Base-by-base conservation (phyloP, 1,284 basidiomycete species). In the Malassezia dermatis region DNA sequence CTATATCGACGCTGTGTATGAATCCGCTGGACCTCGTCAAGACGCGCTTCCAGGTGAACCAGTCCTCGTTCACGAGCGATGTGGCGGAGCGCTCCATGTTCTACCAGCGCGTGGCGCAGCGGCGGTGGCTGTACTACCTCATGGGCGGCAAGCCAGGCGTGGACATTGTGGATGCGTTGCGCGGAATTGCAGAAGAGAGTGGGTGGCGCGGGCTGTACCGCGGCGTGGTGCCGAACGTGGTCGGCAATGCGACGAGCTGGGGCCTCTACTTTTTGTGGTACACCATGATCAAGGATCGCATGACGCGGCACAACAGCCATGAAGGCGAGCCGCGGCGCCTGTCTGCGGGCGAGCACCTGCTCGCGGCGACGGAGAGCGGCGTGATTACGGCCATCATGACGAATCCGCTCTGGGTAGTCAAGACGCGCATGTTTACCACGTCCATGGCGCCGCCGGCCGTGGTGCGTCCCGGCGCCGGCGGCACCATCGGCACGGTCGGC, bases 231-330 rank as follows among this genome's bases (percentile, higher is more conserved):
- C 84, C 91, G 2, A 99, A 98, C 71, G 81, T 96, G 41, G 87
- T 88, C 0, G 93, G 94, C 17, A 96, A 96, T 66, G 89, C 91
- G n/a, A 84, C 86, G 6, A 91, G 88, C 66, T 98, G 93, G 93
- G 93, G 94, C 0, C 77, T 95, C 28, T 98, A 99, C 77, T 98
- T 98, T 77, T 81, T 95, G 59, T 94, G 94, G 93, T 96, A 98
- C 37, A 91, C 94, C 64, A 86, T 88, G 82, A 82, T 96, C 66
- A 96, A 96, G 78, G 85, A 70, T 15, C 57, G 68, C 57, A 75
- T 75, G 66, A 63, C 65, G 17, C 53, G 50, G 8, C 34, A 39
- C 30, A 44, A 60, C 21, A n/a, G 34, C 23, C 47, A 10, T 17
- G 31, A 19, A 4, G 32, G 31, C 30, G n/a, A 8, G 6, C 12